Conservation (phyloP, 768 basidiomycete genomes). For the Roridomyces roridus region DNA sequence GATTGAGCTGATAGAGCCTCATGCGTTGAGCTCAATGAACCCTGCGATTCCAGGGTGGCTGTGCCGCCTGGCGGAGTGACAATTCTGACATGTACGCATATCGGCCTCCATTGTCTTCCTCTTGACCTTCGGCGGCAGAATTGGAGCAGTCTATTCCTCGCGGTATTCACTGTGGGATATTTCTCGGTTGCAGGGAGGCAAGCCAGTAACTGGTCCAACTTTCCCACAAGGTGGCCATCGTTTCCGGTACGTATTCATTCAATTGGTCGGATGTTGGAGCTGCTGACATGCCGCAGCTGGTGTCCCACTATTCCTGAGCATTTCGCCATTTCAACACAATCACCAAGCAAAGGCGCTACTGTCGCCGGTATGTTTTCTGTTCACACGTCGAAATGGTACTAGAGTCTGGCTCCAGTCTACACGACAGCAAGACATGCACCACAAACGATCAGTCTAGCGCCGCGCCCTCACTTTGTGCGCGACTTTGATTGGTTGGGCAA, state of each 20-base stretch:
- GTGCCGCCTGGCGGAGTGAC: conserved; percentile 74
- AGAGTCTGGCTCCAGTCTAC: too few relatives aligned
- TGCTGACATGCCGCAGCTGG: too few relatives aligned
- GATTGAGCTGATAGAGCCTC: conserved; percentile 76
- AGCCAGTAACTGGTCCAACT: conserved; percentile 67
- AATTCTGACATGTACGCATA: conserved; percentile 70
- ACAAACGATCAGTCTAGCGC: conserved; percentile 59
- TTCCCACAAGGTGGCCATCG: conserved; percentile 70
- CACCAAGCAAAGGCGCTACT: conserved; percentile 64
- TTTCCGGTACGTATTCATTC: conserved; percentile 60
- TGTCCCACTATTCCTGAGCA: conserved; percentile 76
- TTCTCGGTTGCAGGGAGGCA: conserved; percentile 72
- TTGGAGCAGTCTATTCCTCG: conserved; percentile 79
- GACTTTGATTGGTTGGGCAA: conserved; percentile 85
- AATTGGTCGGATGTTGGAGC: too few relatives aligned
- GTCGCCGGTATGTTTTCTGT: too few relatives aligned
- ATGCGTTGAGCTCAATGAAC: conserved; percentile 59
- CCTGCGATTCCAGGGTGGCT: conserved; percentile 54
- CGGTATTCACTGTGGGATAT: conserved; percentile 82
- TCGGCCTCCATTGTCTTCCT: conserved; percentile 2
- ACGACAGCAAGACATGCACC: conserved; percentile 68
- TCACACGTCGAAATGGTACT: too few relatives aligned
- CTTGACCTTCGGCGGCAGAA: conserved; percentile 43
- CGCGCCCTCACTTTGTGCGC: conserved; percentile 67
- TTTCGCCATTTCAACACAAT: conserved; percentile 76